Evolutionary conservation across 1,284 basidiomycete species (phyloP), one percentile per base, ranked within the genome.

Genomic region (Earliella scabrosa): DNA sequence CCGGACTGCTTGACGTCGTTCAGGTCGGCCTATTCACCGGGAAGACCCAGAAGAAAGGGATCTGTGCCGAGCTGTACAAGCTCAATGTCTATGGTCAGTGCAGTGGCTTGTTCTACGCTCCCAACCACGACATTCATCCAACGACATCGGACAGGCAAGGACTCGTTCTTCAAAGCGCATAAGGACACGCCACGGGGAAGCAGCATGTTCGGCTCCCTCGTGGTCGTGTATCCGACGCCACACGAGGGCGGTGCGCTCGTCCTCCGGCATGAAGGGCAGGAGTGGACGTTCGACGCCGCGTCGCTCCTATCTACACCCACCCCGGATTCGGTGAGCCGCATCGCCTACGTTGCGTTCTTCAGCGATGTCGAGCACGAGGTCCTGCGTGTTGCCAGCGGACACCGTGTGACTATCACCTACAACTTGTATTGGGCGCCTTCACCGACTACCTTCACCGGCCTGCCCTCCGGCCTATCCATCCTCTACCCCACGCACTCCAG

Each of bases 341-440:
- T 76, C 26, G 72, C 68, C 0, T 79, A 71, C 55, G 60, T 69
- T 44, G 71, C 73, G 0, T 76, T 81, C 63, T 79, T 69, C 68
- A 72, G 75, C 54, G 77, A 80, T 60, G 71, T 78, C 57, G 75
- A 77, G 56, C 76, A 82, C 64, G 78, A 81, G 60, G 76, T 82
- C 6, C 38, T 64, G 0, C 67, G 67, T 0, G 76, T 82, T 10
- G 62, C 50, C 4, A 69, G 69, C 0, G 79, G 81, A 0, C 71
- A 74, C 45, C 71, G 77, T 2, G 66, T 82, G 38, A 80, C 76
- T 1, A 54, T 82, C n/a, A 77, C 78, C 0, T 80, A 74, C 66
- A 74, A 77, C 60, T 68, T 77, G 20, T 72, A 69, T 50, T 67
- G 47, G 20, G 5, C 34, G 11, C 4, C 6, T 10, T 26, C 36